Evolutionary conservation across 768 basidiomycete species (phyloP), one percentile per base, ranked within the genome.

Genomic region (Mycena amicta): DNA sequence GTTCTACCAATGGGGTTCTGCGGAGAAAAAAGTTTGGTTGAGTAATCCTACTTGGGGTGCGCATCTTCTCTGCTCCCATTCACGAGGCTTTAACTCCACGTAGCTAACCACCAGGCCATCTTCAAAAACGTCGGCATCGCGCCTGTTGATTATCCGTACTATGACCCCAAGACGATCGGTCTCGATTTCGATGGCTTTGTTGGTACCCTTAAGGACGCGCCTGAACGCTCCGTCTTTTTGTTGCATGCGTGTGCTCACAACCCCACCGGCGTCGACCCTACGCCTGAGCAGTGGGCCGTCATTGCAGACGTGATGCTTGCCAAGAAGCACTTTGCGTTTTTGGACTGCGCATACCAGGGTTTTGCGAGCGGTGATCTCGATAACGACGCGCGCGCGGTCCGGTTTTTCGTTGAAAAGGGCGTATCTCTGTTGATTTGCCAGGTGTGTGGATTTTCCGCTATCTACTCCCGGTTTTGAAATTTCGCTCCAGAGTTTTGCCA

Each of bases 291-390:
- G 71, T 98, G 95, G 95, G 76, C 81, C 60, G 72, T 77, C 56
- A 83, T 98, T 66, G 90, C 90, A 37, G 81, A 88, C 33, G 74
- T 87, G 53, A 83, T 97, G 70, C 70, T 89, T 28, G 74, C 77
- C 47, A 89, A 87, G 74, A 79, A 83, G 15, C 95, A 95, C 71
- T 96, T 86, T 68, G 88, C 89, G 29, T 95, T 96, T 76, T 93
- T 98, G 71, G 95, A 98, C 76, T 90, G 89, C 70, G 95, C 95
- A 2, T 98, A 98, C 76, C 95, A 97, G 75, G 95, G 95, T 18
- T 98, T 98, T 72, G 95, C 95, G 18, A 93, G 91, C 65, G 95
- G 95, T 1, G 87, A 93, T 71, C 78, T 97, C 68, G 89, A 95
- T 70, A 84, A 85, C 65, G 97, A 99, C 70, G 95, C 94, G 5